Base-by-base conservation (phyloP, 768 basidiomycete genomes). In the Rhodotorula sphaerocarpa region DNA sequence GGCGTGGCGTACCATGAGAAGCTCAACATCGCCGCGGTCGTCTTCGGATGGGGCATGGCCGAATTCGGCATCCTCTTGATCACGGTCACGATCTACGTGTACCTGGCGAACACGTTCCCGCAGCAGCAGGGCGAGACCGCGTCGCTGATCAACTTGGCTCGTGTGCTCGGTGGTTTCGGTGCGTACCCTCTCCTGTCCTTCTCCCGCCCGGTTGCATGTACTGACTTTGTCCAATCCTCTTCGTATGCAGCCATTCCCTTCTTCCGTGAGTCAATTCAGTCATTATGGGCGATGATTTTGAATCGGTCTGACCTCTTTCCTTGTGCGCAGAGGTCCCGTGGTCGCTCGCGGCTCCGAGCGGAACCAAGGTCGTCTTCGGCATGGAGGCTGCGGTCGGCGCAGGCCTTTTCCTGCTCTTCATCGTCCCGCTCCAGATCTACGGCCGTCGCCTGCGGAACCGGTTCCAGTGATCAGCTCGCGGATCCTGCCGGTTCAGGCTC, bases 21-120 rank as follows among this genome's bases (percentile, higher is more conserved):
- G 51, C 56, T 73, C 20, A 63, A 59, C 30, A 48, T 71, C 34
- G 73, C 59, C 1, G 73, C 79, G 3, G 70, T 85, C 31, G 77
- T 85, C 55, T 80, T 85, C 74, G 84, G 84, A 21, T 86, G 85
- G 85, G 83, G 82, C 15, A 80, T 85, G 56, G 79, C 83, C 1
- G 57, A 64, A 39, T 15, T 46, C 56, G 1, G n/a, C 44, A 5
- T 27, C 21, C 3, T 48, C 46, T 7, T 44, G 16, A 5, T 7
- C 5, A 36, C 50, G 1, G 83, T 84, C 51, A 82, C 82, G 2
- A 77, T 84, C 25, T 85, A 82, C 77, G 73, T 74, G 71, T 81
- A 75, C 55, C 67, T 62, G n/a, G 59, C 42, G 47, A 63, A 66
- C 55, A 59, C 55, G 30, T 65, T 66, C 59, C 70, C 70, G 6